phyloP scores from a whole-genome alignment of 2,329 filamentous ascomycete species.

The Colletotrichum incanum region DNA sequence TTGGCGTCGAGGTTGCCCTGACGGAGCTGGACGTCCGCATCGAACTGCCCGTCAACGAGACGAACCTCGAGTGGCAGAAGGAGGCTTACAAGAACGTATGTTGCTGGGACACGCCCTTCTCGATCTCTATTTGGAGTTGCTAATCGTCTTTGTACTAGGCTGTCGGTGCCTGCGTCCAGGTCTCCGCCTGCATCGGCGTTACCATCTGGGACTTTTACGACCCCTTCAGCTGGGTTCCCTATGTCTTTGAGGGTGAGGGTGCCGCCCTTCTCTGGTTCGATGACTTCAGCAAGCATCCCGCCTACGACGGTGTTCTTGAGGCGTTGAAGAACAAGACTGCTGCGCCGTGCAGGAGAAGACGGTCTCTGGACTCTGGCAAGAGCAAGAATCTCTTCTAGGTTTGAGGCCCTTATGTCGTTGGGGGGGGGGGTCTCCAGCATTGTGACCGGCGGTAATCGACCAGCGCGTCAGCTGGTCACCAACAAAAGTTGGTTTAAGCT shows the following conservation, averaged over 20 bases:
- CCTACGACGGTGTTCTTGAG: conserved; percentile 56
- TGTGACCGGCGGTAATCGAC: not conserved
- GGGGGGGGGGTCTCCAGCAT: too few species aligned
- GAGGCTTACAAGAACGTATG: conserved; percentile 46
- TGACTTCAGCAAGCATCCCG: conserved; percentile 59
- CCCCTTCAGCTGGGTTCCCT: conserved; percentile 59
- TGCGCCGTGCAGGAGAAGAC: conserved; percentile 35
- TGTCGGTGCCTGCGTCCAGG: conserved; percentile 51
- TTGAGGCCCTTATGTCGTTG: too few species aligned
- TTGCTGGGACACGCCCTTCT: not conserved
- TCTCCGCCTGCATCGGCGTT: conserved; percentile 51
- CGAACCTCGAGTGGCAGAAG: conserved; percentile 50
- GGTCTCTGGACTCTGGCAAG: conserved; percentile 19
- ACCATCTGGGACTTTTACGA: conserved; percentile 57
- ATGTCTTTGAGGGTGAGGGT: conserved; percentile 58
- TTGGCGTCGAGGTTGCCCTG: conserved; percentile 66
- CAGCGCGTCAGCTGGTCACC: not conserved
- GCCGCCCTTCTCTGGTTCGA: conserved; percentile 60
- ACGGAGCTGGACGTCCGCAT: conserved; percentile 71
- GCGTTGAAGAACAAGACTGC: conserved; percentile 52
- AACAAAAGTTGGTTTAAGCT: not conserved
- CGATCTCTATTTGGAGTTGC: not conserved
- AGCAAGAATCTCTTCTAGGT: conserved; percentile 31
- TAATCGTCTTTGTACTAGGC: not conserved
- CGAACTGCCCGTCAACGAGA: conserved; percentile 48